Evolutionary conservation across 2,329 filamentous ascomycete genomes (phyloP).

Genomic region (Rutstroemia sydowiana): DNA sequence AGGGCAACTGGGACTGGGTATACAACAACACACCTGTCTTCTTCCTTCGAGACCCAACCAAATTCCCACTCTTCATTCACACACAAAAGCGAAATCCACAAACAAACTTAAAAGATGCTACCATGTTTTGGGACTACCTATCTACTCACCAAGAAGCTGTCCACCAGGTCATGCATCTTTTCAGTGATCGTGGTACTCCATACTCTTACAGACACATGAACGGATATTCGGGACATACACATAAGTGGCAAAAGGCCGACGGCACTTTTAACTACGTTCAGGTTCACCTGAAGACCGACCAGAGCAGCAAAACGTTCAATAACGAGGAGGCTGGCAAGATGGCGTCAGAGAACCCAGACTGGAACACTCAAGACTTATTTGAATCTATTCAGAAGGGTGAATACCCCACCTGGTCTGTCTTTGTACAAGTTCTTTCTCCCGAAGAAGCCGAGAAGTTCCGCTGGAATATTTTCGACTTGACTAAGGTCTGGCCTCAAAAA

Average conservation of each 20-base stretch:
- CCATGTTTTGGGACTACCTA: conserved; percentile 41
- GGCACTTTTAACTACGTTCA: conserved; percentile 60
- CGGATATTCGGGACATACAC: conserved; percentile 59
- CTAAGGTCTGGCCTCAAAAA: conserved; percentile 60
- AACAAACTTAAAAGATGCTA: conserved; percentile 61
- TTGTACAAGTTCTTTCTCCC: conserved; percentile 55
- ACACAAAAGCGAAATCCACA: conserved; percentile 70
- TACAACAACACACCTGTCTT: conserved; percentile 73
- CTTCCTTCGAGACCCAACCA: conserved; percentile 66
- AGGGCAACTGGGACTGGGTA: conserved; percentile 67
- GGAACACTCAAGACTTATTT: conserved; percentile 56
- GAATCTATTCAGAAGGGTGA: conserved; percentile 55
- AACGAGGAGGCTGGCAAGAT: conserved; percentile 48
- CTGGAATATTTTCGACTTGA: conserved; percentile 62
- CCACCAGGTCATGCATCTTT: conserved; percentile 59
- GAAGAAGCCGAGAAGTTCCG: conserved; percentile 53
- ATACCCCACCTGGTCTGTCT: conserved; percentile 55
- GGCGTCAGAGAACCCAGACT: conserved; percentile 52
- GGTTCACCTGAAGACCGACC: conserved; percentile 56
- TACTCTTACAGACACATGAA: conserved; percentile 61
- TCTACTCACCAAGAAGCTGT: conserved; percentile 54
- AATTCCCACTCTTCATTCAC: conserved; percentile 71
- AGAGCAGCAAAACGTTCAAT: conserved; percentile 53
- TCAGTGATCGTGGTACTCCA: conserved; percentile 59
- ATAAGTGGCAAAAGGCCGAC: conserved; percentile 59